Conservation (phyloP, 2,329 filamentous ascomycete species). For the Aquanectria penicillioides region DNA sequence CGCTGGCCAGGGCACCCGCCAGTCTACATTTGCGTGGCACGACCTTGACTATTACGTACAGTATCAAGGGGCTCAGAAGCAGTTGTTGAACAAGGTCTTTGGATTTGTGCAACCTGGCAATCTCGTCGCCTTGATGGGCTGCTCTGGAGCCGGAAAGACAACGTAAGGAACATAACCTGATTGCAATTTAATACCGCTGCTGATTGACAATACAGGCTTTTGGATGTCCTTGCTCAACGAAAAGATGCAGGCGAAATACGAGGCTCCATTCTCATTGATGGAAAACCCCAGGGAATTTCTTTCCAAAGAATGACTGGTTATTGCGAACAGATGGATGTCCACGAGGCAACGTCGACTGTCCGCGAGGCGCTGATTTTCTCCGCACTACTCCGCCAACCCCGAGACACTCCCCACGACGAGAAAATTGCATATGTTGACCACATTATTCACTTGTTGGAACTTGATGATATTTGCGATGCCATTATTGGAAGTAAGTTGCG, state of each 20-base stretch:
- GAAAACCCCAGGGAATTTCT: constrained; percentile 64
- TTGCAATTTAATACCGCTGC: not conserved
- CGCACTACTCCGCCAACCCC: constrained; percentile 70
- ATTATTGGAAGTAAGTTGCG: constrained; percentile 61
- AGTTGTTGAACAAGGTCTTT: constrained; percentile 70
- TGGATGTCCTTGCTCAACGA: constrained; percentile 74
- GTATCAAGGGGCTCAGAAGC: constrained; percentile 64
- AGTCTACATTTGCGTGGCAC: constrained; percentile 75
- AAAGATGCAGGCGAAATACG: constrained; percentile 69
- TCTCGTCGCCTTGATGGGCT: constrained; percentile 84
- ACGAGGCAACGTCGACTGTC: constrained; percentile 72
- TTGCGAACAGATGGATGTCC: constrained; percentile 75
- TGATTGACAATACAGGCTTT: constrained; percentile 47
- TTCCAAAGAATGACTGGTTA: constrained; percentile 76
- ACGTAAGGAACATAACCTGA: constrained; percentile 52
- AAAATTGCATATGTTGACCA: constrained; percentile 74
- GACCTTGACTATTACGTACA: constrained; percentile 78
- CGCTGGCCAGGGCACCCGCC: constrained; percentile 54
- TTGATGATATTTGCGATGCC: constrained; percentile 72
- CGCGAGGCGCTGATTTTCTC: constrained; percentile 75
- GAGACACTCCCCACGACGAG: constrained; percentile 62
- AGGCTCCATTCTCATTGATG: constrained; percentile 62
- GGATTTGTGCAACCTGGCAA: constrained; percentile 83
- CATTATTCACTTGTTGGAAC: constrained; percentile 72
- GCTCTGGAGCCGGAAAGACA: constrained; percentile 84